Percentiles rank a stretch among this genome's conserved stretches.
These are phyloP conservation scores for Xylaria venustula DNA, from an alignment of 495 filamentous ascomycete species.

Conservation along the genomic window DNA sequence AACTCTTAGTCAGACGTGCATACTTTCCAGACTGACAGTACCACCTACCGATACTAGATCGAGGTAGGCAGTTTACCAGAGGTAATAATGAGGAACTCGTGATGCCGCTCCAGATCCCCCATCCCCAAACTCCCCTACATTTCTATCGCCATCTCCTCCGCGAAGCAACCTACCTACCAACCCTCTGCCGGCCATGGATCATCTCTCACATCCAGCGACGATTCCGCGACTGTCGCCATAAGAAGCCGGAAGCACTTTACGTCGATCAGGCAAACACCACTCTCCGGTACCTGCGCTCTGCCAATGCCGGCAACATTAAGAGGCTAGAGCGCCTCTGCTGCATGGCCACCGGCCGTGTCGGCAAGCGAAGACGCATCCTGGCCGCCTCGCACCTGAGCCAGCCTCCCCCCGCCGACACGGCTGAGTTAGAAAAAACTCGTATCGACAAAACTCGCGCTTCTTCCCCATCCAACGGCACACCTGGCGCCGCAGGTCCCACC, in stretches of 20 bases:
- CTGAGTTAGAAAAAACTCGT: conserved; percentile 27
- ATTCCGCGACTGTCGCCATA: conserved; percentile 44
- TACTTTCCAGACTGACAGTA: no score
- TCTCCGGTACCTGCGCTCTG: conserved; percentile 43
- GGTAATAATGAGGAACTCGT: no score
- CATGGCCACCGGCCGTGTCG: conserved; percentile 71
- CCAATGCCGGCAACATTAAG: conserved; percentile 54
- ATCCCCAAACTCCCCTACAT: conserved; percentile 51
- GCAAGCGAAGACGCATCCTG: conserved; percentile 65
- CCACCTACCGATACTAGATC: no score
- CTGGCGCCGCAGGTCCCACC: background rate
- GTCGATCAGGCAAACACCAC: conserved; percentile 33
- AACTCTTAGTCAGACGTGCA: no score
- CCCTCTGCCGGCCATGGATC: conserved; percentile 60
- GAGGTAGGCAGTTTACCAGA: no score
- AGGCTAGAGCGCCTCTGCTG: conserved; percentile 64
- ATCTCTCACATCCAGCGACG: conserved; percentile 55
- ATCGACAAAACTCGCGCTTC: background rate
- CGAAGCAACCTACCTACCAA: conserved; percentile 79
- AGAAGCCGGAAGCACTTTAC: conserved; percentile 2
- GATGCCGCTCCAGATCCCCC: conserved; percentile 30
- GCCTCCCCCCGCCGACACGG: conserved; percentile 35
- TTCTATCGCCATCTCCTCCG: conserved; percentile 78
- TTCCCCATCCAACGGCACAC: background rate
- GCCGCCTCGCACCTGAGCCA: conserved; percentile 46